Percentiles rank a stretch among this genome's conserved stretches.
phyloP scores from a whole-genome alignment of 805 yeast genomes.

The Ogataea saltuana region DNA sequence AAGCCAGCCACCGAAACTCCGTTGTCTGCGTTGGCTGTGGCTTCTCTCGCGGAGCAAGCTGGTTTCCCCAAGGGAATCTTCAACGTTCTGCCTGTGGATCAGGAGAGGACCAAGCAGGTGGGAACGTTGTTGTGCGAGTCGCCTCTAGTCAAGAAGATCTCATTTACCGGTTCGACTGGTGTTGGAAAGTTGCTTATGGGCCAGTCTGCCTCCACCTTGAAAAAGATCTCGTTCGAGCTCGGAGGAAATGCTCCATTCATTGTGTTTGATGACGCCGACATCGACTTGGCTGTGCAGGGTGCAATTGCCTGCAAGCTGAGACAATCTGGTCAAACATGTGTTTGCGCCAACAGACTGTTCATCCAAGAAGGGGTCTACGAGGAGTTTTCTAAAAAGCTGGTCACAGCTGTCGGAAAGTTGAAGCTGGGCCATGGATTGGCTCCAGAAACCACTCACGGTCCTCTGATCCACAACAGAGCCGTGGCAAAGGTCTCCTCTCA shows the following conservation, averaged over 20 bases:
- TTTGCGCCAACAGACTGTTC: constrained; percentile 72
- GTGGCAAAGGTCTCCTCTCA: constrained; percentile 61
- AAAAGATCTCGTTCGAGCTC: constrained; percentile 70
- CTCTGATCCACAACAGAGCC: constrained; percentile 65
- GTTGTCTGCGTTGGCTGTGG: constrained; percentile 67
- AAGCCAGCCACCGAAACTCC: constrained; percentile 83
- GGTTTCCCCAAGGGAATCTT: constrained; percentile 72
- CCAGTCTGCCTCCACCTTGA: constrained; percentile 61
- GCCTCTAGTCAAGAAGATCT: constrained; percentile 58
- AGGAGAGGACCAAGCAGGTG: constrained; percentile 41
- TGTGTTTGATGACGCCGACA: constrained; percentile 70
- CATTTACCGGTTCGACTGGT: constrained; percentile 78
- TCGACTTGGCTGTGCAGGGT: constrained; percentile 66
- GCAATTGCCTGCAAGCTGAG: constrained; percentile 69
- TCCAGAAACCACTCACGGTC: constrained; percentile 68
- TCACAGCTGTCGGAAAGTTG: constrained; percentile 45
- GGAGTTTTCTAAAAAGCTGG: constrained; percentile 52
- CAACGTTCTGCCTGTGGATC: constrained; percentile 57
- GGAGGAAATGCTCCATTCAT: constrained; percentile 85
- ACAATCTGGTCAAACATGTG: constrained; percentile 80
- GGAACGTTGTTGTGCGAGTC: constrained; percentile 62
- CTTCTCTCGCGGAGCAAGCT: constrained; percentile 58
- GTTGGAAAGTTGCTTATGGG: constrained; percentile 68
- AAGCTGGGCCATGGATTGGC: constrained; percentile 65
- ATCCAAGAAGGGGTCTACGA: constrained; percentile 68